phyloP scores from a whole-genome alignment of 257 asterid genomes.

The Verbena officinalis region DNA sequence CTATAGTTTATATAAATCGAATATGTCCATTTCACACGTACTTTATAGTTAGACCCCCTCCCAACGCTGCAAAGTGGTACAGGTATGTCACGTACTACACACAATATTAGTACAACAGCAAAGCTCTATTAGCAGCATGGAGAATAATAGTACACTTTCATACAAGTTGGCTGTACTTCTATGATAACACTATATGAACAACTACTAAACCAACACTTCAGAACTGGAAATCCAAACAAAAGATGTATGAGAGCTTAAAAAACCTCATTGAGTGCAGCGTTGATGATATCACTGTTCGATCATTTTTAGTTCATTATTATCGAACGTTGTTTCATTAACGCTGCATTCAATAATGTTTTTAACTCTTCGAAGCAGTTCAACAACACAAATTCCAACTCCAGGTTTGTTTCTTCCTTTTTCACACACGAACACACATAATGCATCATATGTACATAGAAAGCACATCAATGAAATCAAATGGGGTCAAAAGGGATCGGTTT shows the following conservation, averaged over 20 bases:
- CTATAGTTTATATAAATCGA: too few relatives aligned
- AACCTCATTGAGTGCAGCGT: slow-evolving; percentile 89
- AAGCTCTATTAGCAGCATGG: background rate
- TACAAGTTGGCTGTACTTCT: slow-evolving; percentile 35
- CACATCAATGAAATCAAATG: too few relatives aligned
- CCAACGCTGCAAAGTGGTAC: slow-evolving; percentile 26
- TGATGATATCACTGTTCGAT: slow-evolving; percentile 44
- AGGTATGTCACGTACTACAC: slow-evolving; percentile 35
- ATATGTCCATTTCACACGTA: too few relatives aligned
- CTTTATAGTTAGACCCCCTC: too few relatives aligned
- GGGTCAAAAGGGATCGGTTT: too few relatives aligned
- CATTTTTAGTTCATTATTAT: background rate
- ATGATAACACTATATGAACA: slow-evolving; percentile 26
- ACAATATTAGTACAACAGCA: slow-evolving; percentile 30
- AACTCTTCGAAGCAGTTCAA: slow-evolving; percentile 27
- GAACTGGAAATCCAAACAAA: too few relatives aligned
- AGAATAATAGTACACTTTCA: slow-evolving; percentile 33
- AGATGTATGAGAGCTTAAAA: slow-evolving; percentile 37
- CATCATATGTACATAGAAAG: too few relatives aligned
- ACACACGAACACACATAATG: too few relatives aligned
- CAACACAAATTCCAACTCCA: background rate
- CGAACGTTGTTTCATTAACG: slow-evolving; percentile 36
- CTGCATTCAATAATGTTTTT: slow-evolving; percentile 63
- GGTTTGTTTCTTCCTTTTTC: slow-evolving; percentile 20
- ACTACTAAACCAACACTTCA: background rate